phyloP scores from a whole-genome alignment of 306 rosid species.

The Prosopis cineraria region DNA sequence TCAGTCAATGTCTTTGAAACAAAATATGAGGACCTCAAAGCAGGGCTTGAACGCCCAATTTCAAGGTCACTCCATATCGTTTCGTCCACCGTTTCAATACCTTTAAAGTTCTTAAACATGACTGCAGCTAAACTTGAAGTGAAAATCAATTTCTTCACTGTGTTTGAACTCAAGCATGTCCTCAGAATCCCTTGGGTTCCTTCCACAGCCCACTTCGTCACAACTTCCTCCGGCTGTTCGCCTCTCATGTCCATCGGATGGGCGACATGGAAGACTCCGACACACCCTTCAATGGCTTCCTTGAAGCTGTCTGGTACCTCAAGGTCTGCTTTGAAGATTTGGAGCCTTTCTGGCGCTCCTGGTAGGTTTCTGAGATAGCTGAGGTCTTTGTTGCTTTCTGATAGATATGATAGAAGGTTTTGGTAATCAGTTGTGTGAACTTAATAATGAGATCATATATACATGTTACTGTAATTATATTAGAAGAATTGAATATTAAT shows the following conservation, averaged over 20 bases:
- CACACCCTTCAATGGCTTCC: conserved; percentile 48
- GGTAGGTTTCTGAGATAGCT: conserved; percentile 57
- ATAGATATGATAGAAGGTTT: neutral
- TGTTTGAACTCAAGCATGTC: conserved; percentile 49
- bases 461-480: neutral
- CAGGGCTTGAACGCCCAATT: conserved; percentile 13
- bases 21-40: conserved; percentile 41
- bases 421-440: neutral
- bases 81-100: conserved; percentile 39
- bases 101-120: conserved; percentile 1
- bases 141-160: conserved; percentile 55
- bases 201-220: conserved; percentile 45
- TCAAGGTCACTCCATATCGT: conserved; percentile 59
- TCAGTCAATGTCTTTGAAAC: conserved; percentile 62
- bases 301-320: conserved; percentile 42
- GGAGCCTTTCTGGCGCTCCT: conserved; percentile 45
- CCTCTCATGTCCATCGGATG: conserved; percentile 43
- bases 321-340: conserved; percentile 46
- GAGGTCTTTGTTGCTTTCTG: conserved; percentile 36
- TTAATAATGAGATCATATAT: neutral
- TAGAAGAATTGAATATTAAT: no score
- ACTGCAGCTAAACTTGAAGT: conserved; percentile 51
- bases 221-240: conserved; percentile 39
- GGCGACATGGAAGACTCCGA: conserved; percentile 61
- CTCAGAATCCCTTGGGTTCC: conserved; percentile 54